These are phyloP conservation scores for Cymodocea nodosa DNA, from an alignment of 116 monocot species.

Conservation along the genomic window DNA sequence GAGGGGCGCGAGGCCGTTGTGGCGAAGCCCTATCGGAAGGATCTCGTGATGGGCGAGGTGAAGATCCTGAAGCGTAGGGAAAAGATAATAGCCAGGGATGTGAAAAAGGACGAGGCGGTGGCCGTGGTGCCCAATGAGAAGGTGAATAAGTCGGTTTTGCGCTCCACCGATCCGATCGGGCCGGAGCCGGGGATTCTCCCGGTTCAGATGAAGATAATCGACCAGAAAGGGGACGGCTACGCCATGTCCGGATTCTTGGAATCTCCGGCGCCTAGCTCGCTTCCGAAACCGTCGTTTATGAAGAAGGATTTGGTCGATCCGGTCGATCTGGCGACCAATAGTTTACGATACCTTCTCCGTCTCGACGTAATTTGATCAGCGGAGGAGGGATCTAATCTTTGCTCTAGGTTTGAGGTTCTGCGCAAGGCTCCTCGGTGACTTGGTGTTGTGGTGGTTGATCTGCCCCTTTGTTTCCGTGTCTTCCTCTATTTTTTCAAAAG, in stretches of 20 bases:
- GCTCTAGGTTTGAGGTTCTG: too few relatives aligned
- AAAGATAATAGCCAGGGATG: not conserved
- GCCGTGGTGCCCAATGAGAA: not conserved
- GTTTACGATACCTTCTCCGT: conserved; percentile 3
- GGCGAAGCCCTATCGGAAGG: conserved; percentile 2
- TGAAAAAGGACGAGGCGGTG: not conserved
- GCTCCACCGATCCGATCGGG: not conserved
- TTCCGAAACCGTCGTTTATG: conserved; percentile 6
- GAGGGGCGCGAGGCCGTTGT: not conserved
- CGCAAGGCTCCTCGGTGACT: too few relatives aligned
- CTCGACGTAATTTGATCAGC: not conserved
- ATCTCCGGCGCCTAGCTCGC: conserved; percentile 9
- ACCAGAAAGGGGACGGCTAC: not conserved
- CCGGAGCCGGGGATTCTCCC: conserved; percentile 1
- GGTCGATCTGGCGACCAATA: conserved; percentile 1
- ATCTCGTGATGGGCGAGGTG: conserved; percentile 12
- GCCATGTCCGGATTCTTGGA: not conserved
- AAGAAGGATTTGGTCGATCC: not conserved
- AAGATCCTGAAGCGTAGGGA: conserved; percentile 14
- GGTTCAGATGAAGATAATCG: not conserved
- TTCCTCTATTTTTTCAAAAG: conserved; percentile 4
- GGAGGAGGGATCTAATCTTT: too few relatives aligned
- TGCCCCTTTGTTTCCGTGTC: not conserved
- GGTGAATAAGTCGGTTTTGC: not conserved
- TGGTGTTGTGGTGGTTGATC: not conserved